A percentile compares a stretch with the other conserved stretches of the same genome.
phyloP scores from a whole-genome alignment of 768 basidiomycete species.

The Lepiota venenata region DNA sequence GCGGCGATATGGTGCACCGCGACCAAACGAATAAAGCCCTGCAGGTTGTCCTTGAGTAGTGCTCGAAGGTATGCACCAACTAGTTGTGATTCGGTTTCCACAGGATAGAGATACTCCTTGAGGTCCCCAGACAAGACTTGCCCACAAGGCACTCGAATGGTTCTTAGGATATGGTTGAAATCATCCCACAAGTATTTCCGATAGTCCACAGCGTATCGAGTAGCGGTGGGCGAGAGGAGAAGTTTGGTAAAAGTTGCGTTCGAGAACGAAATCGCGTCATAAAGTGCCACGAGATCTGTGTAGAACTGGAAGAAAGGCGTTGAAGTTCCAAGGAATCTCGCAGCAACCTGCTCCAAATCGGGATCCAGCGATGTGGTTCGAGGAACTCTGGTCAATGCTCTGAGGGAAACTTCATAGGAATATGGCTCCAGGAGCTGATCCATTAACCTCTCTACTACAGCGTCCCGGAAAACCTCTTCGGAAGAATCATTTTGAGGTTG shows the following conservation, averaged over 20 bases:
- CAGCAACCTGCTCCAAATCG: constrained; percentile 52
- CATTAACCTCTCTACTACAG: constrained; percentile 57
- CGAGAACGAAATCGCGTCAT: constrained; percentile 87
- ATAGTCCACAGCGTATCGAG: constrained; percentile 79
- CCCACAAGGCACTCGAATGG: constrained; percentile 47
- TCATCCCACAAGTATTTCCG: constrained; percentile 84
- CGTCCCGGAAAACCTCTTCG: constrained; percentile 82
- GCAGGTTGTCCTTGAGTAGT: constrained; percentile 39
- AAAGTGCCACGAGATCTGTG: constrained; percentile 87
- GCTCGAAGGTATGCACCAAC: constrained; percentile 62
- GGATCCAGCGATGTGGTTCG: constrained; percentile 13
- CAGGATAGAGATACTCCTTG: constrained; percentile 66
- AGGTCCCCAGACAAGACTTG: constrained; percentile 52
- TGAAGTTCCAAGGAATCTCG: constrained; percentile 54
- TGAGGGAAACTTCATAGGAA: constrained; percentile 25
- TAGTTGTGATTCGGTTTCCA: constrained; percentile 60
- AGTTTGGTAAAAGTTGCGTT: constrained; percentile 73
- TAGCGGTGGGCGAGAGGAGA: constrained; percentile 72
- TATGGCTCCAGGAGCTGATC: constrained; percentile 54
- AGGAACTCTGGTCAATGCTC: background rate
- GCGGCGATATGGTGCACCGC: constrained; percentile 79
- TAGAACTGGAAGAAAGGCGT: constrained; percentile 94
- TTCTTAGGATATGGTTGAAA: constrained; percentile 61
- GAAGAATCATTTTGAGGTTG: constrained; percentile 47
- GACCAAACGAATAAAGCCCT: constrained; percentile 62